Percentiles rank a stretch among this genome's conserved stretches.
Conservation (phyloP, 495 filamentous ascomycete genomes). For the Letharia lupina region DNA sequence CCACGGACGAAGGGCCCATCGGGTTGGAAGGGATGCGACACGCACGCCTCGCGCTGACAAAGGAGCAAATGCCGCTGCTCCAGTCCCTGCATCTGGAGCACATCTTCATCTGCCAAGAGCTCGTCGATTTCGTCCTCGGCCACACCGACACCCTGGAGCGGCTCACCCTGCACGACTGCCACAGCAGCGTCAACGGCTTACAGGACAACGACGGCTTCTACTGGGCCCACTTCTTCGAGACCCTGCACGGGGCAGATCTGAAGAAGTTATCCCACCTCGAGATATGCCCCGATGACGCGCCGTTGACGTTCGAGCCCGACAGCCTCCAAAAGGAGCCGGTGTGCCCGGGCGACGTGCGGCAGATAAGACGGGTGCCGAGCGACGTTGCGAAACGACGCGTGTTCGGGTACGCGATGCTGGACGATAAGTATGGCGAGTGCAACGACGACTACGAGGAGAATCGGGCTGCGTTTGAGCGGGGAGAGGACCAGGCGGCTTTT, state of each 20-base stretch:
- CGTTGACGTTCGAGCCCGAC: not conserved
- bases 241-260: constrained; percentile 8
- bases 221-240: constrained; percentile 13
- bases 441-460: not conserved
- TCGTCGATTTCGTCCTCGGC: not conserved
- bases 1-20: not conserved
- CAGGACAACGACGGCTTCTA: not conserved
- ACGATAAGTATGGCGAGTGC: not conserved
- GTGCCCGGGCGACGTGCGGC: not conserved
- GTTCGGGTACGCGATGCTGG: not conserved
- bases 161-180: not conserved
- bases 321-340: not conserved
- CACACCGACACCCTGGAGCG: not conserved
- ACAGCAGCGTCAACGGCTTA: not conserved
- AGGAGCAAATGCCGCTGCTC: constrained; percentile 4
- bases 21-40: constrained; percentile 1
- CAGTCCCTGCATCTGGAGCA: constrained; percentile 1
- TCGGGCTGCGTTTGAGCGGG: not conserved
- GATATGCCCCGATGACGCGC: not conserved
- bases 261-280: not conserved
- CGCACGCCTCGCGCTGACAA: not conserved
- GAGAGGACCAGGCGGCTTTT: constrained; percentile 3
- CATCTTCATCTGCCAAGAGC: constrained; percentile 9
- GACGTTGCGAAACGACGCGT: not conserved
- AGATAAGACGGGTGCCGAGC: not conserved